These are phyloP conservation scores for Eucalyptus polybractea DNA, from an alignment of 345 rosid genomes.

Conservation along the genomic window DNA sequence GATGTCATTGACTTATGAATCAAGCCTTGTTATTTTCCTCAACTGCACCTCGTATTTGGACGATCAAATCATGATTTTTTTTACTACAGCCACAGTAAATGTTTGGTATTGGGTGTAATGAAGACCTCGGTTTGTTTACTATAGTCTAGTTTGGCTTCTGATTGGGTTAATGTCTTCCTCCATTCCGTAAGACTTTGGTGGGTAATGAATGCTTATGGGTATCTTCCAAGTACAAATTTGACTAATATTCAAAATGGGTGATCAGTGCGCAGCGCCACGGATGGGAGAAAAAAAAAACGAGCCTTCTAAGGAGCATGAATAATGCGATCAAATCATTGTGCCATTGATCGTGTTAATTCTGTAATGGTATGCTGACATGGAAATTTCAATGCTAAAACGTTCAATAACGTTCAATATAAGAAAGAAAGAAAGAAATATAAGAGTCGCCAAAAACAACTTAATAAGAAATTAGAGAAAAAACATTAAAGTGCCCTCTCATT, in stretches of 20 bases:
- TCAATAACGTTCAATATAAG: neutral
- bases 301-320: neutral
- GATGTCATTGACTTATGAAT: neutral
- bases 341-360: neutral
- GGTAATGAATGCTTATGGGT: neutral
- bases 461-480: neutral
- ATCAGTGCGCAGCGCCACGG: neutral
- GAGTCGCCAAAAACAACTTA: neutral
- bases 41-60: neutral
- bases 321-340: neutral
- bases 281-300: neutral
- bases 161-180: neutral
- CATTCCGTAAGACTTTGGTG: neutral
- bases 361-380: neutral
- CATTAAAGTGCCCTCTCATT: too few species aligned
- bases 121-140: neutral
- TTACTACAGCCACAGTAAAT: neutral
- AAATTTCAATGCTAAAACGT: neutral
- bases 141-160: neutral
- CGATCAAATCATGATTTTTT: neutral
- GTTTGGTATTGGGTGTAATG: neutral
- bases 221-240: neutral
- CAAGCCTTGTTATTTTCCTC: neutral
- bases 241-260: neutral
- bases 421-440: neutral